These are phyloP conservation scores for Puccinia horiana DNA, from an alignment of 1,284 basidiomycete genomes.

Conservation along the genomic window DNA sequence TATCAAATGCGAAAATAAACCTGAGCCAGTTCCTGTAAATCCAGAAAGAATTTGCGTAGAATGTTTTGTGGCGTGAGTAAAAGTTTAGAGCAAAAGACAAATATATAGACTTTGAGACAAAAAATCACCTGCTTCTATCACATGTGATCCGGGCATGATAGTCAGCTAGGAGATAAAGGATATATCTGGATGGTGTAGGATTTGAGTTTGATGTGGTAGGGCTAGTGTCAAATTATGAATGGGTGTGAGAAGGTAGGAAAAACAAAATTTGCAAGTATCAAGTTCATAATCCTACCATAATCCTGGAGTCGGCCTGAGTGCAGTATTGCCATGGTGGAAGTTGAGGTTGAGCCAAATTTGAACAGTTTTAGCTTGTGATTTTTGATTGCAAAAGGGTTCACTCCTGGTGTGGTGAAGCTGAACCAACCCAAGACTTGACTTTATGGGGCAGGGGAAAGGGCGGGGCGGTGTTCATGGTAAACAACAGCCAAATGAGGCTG, in stretches of 20 bases:
- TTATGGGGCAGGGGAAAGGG: no score
- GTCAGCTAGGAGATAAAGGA: constrained; percentile 86
- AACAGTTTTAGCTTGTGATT: no score
- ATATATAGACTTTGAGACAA: not conserved
- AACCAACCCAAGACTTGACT: no score
- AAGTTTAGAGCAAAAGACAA: no score
- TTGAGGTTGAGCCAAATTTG: no score
- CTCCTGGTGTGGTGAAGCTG: no score
- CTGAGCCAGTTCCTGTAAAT: constrained; percentile 77
- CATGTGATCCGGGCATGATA: constrained; percentile 75
- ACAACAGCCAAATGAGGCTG: no score
- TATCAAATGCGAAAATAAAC: constrained; percentile 85
- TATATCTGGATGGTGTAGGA: constrained; percentile 94
- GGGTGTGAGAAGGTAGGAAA: not conserved
- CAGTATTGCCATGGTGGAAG: no score
- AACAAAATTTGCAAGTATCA: not conserved
- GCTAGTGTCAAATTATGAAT: constrained; percentile 71
- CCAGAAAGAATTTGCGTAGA: constrained; percentile 15
- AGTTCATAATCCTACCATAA: constrained; percentile 65
- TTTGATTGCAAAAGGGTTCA: no score
- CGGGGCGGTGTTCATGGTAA: no score
- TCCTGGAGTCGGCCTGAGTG: constrained; percentile 85
- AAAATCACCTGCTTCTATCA: constrained; percentile 82
- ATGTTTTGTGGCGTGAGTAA: no score
- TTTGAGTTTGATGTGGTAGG: constrained; percentile 94